phyloP scores from a whole-genome alignment of 2,329 filamentous ascomycete genomes.

The Colletotrichum sp. region DNA sequence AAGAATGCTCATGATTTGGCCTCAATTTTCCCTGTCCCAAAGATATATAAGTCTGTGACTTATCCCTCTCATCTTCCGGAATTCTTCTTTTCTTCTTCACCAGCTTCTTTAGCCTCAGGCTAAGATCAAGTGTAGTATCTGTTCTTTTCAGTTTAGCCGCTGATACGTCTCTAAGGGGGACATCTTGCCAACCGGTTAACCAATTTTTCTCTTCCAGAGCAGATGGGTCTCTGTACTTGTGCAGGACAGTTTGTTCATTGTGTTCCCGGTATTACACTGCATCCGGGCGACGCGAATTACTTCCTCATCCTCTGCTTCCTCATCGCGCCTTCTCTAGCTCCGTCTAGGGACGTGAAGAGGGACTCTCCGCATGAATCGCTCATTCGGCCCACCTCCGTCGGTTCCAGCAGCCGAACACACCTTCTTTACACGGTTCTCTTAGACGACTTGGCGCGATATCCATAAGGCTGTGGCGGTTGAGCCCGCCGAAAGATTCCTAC shows the following conservation, averaged over 20 bases:
- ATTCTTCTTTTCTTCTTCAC: slow-evolving; percentile 17
- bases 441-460: background rate
- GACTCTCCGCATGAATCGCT: background rate
- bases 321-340: background rate
- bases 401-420: background rate
- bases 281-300: background rate
- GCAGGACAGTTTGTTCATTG: background rate
- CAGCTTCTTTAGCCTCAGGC: slow-evolving; percentile 26
- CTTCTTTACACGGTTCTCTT: background rate
- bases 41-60: background rate
- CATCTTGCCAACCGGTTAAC: background rate
- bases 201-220: background rate
- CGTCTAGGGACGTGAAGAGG: background rate
- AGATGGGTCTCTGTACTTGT: background rate
- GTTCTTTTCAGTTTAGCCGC: background rate
- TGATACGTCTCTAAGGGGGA: background rate
- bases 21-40: background rate
- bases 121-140: slow-evolving; percentile 16
- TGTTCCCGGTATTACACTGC: slow-evolving; percentile 6
- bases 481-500: background rate
- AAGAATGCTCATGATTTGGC: background rate
- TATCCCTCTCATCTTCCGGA: background rate
- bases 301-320: background rate
- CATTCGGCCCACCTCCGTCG: background rate
- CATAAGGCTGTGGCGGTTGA: background rate